phyloP scores from a whole-genome alignment of 225 moss, liverwort and hornwort genomes.

The Polytrichum commune region DNA sequence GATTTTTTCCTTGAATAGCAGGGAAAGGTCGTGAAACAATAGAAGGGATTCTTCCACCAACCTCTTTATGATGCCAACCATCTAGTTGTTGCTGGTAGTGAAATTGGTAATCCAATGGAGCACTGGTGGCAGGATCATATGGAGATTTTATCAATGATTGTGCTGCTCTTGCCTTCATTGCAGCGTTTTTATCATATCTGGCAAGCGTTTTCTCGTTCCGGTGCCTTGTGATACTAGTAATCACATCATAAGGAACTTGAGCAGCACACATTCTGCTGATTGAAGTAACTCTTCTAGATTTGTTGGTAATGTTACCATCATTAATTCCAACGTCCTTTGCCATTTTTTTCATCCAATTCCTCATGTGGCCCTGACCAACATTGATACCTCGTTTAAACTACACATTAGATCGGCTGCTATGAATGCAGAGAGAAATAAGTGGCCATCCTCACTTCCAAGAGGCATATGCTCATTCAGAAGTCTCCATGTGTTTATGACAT shows the following conservation, averaged over 20 bases:
- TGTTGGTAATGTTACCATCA: background rate
- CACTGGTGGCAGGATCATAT: background rate
- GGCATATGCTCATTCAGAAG: background rate
- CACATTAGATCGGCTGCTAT: background rate
- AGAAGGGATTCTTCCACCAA: background rate
- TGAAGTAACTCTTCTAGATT: background rate
- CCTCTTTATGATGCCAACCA: background rate
- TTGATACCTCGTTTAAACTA: constrained; percentile 1
- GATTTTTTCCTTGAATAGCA: no score
- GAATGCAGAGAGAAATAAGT: background rate
- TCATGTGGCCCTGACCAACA: background rate
- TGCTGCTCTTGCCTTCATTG: background rate
- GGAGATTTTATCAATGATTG: background rate
- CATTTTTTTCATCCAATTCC: constrained; percentile 1
- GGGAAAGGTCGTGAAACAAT: no score
- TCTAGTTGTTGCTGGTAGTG: background rate
- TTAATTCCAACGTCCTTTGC: background rate
- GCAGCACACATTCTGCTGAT: background rate
- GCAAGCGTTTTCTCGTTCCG: background rate
- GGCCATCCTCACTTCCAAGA: background rate
- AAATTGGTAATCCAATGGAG: background rate
- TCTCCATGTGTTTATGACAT: background rate
- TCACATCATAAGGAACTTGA: background rate
- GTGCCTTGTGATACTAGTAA: background rate
- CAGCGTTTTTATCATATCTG: background rate